phyloP scores from a whole-genome alignment of 1,284 basidiomycete species.

The Xerocomus amazonicus region DNA sequence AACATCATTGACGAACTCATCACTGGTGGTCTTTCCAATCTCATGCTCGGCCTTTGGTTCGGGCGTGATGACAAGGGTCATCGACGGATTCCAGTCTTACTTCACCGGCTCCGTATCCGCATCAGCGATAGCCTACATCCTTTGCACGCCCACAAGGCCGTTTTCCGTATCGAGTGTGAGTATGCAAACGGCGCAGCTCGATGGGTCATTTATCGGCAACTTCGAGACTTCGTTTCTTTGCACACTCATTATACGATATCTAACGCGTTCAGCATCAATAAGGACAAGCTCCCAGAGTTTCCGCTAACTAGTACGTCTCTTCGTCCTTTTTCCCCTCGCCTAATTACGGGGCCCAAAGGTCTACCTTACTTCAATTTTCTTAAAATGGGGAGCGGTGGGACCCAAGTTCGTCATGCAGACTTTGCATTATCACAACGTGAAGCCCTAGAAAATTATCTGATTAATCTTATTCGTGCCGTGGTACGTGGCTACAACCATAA shows the following conservation, averaged over 20 bases:
- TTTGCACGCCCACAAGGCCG: conserved; percentile 70
- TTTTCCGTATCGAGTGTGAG: conserved; percentile 94
- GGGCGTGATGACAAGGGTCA: conserved; percentile 88
- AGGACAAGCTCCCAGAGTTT: conserved; percentile 87
- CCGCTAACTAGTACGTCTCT: conserved; percentile 72
- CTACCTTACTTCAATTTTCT: conserved; percentile 87
- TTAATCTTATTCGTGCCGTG: conserved; percentile 85
- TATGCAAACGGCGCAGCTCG: conserved; percentile 93
- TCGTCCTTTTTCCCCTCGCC: not conserved
- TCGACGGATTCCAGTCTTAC: conserved; percentile 80
- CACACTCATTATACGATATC: conserved; percentile 91
- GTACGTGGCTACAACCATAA: conserved; percentile 39
- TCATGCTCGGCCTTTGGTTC: conserved; percentile 87
- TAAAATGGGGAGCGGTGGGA: conserved; percentile 50
- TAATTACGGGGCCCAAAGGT: conserved; percentile 40
- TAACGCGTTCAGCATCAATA: conserved; percentile 69
- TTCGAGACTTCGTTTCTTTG: conserved; percentile 88
- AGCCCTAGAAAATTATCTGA: conserved; percentile 84
- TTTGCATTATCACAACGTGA: conserved; percentile 81
- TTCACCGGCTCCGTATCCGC: conserved; percentile 82
- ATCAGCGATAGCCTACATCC: conserved; percentile 87
- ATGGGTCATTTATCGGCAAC: conserved; percentile 96
- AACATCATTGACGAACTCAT: conserved; percentile 86
- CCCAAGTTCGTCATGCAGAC: conserved; percentile 59
- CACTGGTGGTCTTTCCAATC: conserved; percentile 73